These are phyloP conservation scores for Neurospora sublineolata DNA, from an alignment of 495 filamentous ascomycete genomes.

Conservation along the genomic window DNA sequence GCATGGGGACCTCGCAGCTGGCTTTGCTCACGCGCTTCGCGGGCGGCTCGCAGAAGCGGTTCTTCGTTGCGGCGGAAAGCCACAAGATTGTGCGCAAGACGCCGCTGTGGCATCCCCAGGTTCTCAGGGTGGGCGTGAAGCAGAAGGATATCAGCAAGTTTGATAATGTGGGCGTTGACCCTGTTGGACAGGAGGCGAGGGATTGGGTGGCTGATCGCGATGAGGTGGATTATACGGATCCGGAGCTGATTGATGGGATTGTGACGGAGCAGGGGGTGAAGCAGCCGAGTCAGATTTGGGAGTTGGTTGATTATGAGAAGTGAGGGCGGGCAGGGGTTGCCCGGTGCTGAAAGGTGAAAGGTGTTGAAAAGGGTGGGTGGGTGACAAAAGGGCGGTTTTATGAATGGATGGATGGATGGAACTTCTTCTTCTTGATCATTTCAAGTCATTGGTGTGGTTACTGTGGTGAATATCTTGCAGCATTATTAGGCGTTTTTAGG, in stretches of 20 bases:
- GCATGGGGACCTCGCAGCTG: conserved; percentile 87
- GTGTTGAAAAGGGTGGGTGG: neutral
- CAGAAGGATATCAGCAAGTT: conserved; percentile 59
- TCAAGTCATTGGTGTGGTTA: neutral
- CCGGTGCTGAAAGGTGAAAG: neutral
- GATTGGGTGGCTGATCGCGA: conserved; percentile 19
- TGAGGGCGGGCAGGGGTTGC: neutral
- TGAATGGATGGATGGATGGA: neutral
- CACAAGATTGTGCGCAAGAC: conserved; percentile 52
- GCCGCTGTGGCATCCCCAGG: conserved; percentile 14
- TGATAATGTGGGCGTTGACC: conserved; percentile 40
- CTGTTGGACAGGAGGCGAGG: conserved; percentile 21
- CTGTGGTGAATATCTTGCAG: neutral
- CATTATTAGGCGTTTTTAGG: neutral
- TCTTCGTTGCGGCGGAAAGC: conserved; percentile 88
- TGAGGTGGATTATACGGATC: conserved; percentile 72
- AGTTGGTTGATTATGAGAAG: conserved; percentile 24
- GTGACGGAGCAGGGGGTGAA: conserved; percentile 35
- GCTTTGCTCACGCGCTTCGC: conserved; percentile 67
- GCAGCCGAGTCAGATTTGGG: conserved; percentile 26
- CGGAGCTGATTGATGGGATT: conserved; percentile 16
- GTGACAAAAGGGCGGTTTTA: neutral
- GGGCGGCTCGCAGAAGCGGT: conserved; percentile 47
- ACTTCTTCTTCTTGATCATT: neutral
- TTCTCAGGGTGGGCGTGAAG: conserved; percentile 36